A percentile compares a stretch with the other conserved stretches of the same genome.
Evolutionary conservation across 1,284 basidiomycete species (phyloP).

Genomic region (Ustilago lituana): DNA sequence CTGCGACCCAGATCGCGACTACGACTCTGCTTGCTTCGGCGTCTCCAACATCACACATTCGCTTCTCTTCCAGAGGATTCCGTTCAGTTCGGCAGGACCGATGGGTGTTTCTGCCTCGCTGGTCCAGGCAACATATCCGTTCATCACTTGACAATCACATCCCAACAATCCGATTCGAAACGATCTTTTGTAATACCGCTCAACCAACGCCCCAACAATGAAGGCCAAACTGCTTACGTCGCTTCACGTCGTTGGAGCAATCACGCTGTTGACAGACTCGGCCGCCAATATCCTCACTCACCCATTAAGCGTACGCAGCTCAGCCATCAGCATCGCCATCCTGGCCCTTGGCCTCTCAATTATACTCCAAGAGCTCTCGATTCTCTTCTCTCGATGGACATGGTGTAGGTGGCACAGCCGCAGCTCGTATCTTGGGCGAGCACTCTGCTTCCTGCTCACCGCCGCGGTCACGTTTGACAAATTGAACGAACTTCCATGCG

Average conservation of each 20-base stretch:
- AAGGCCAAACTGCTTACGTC: not conserved
- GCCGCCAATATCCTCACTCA: conserved; percentile 14
- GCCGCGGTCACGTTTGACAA: conserved; percentile 14
- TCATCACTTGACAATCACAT: not conserved
- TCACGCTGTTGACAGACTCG: not conserved
- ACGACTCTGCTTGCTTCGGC: too few relatives aligned
- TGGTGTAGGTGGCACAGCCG: not conserved
- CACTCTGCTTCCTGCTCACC: conserved; percentile 4
- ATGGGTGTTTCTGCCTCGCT: conserved; percentile 1
- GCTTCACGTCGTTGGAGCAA: conserved; percentile 11
- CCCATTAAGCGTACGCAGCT: conserved; percentile 3
- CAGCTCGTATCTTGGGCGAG: conserved; percentile 2
- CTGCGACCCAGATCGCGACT: too few relatives aligned
- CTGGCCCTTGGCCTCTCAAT: not conserved
- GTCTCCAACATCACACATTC: not conserved
- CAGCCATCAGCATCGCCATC: conserved; percentile 7
- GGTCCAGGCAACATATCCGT: not conserved
- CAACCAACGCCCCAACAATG: conserved; percentile 4
- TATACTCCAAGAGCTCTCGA: conserved; percentile 6
- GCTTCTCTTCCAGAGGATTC: not conserved
- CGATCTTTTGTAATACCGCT: not conserved
- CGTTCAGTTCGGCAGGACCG: conserved; percentile 3
- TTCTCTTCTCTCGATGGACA: not conserved
- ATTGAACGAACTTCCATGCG: conserved; percentile 9
- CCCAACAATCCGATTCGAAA: too few relatives aligned